Evolutionary conservation across 495 filamentous ascomycete species (phyloP).

Genomic region (Delitschia confertaspora): DNA sequence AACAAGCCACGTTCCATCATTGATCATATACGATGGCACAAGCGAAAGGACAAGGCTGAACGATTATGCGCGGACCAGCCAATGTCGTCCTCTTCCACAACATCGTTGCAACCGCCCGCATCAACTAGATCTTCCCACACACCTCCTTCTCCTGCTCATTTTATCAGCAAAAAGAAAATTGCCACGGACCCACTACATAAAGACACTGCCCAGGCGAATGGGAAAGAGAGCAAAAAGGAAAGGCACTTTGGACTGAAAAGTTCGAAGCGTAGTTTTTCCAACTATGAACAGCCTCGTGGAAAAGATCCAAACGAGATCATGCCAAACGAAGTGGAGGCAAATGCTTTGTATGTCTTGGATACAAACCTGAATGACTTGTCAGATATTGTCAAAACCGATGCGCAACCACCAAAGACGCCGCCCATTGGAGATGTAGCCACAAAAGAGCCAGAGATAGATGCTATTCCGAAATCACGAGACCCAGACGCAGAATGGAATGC

Average conservation of each 20-base stretch:
- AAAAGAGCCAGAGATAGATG: constrained; percentile 43
- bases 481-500: constrained; percentile 62
- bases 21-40: constrained; percentile 46
- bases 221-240: constrained; percentile 16
- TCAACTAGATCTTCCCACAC: constrained; percentile 40
- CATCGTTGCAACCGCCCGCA: constrained; percentile 40
- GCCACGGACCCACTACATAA: background rate
- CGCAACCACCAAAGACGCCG: constrained; percentile 52
- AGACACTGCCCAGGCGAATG: constrained; percentile 7
- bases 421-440: constrained; percentile 50
- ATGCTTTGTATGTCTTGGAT: constrained; percentile 60
- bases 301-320: constrained; percentile 33
- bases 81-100: constrained; percentile 48
- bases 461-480: constrained; percentile 27
- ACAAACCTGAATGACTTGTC: constrained; percentile 76
- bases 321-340: constrained; percentile 7
- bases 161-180: constrained; percentile 15
- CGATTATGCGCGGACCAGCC: constrained; percentile 30
- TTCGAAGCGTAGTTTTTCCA: constrained; percentile 8
- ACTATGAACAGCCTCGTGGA: constrained; percentile 16
- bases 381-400: constrained; percentile 61
- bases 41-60: constrained; percentile 50
- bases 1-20: constrained; percentile 53
- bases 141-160: constrained; percentile 42
- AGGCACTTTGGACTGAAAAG: constrained; percentile 21